Evolutionary conservation across 2,329 filamentous ascomycete species (phyloP).

Genomic region (Aspergillus ruber): DNA sequence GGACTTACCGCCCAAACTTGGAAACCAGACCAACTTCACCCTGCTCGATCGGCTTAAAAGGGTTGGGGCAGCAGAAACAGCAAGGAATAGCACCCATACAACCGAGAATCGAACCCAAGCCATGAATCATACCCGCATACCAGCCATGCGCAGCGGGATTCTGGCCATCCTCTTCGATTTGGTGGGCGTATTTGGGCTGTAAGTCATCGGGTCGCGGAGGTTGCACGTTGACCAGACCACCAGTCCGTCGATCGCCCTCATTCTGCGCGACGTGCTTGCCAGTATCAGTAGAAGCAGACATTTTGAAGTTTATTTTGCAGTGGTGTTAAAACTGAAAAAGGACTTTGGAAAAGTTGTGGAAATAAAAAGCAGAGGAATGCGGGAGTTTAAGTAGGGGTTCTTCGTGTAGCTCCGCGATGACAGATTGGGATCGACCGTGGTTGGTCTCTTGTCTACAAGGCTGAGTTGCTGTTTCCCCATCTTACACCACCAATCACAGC

Average conservation of each 20-base stretch:
- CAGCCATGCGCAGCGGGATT: slow-evolving; percentile 71
- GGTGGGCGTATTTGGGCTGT: slow-evolving; percentile 71
- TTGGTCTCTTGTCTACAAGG: too few species aligned
- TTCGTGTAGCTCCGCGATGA: not conserved
- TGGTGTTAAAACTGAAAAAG: not conserved
- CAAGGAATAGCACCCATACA: slow-evolving; percentile 81
- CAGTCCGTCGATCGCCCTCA: slow-evolving; percentile 40
- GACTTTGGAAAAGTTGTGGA: not conserved
- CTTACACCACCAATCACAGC: too few species aligned
- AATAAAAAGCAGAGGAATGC: not conserved
- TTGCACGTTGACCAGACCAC: slow-evolving; percentile 61
- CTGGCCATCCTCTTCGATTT: slow-evolving; percentile 50
- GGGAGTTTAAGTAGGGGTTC: not conserved
- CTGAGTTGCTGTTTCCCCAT: too few species aligned
- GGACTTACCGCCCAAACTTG: slow-evolving; percentile 66
- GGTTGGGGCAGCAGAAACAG: slow-evolving; percentile 88
- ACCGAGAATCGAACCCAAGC: slow-evolving; percentile 67
- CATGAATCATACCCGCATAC: slow-evolving; percentile 67
- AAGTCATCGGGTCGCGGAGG: slow-evolving; percentile 78
- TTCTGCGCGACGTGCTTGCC: not conserved
- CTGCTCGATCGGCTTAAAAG: slow-evolving; percentile 85
- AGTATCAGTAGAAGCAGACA: slow-evolving; percentile 21
- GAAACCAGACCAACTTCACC: slow-evolving; percentile 93
- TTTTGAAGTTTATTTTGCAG: slow-evolving; percentile 7
- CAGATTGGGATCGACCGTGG: not conserved